A percentile compares a stretch with the other conserved stretches of the same genome.
Evolutionary conservation across 805 yeast genomes (phyloP).

Genomic region (Jamesozyma hellenica): DNA sequence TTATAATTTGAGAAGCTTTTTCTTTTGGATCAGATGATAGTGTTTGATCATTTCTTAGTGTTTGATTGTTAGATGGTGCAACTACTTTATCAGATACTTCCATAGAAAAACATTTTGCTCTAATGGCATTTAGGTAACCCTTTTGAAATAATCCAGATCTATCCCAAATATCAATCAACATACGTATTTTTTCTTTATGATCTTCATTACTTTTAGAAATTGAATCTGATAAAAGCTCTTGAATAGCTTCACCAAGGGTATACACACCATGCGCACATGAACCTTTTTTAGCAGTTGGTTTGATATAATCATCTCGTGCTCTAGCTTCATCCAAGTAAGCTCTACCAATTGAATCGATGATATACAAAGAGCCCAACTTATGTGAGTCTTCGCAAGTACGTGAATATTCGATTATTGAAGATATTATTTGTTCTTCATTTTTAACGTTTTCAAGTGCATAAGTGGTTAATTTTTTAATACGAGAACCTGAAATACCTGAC

Average conservation of each 20-base stretch:
- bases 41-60: slow-evolving; percentile 55
- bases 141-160: slow-evolving; percentile 68
- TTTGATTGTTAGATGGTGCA: slow-evolving; percentile 32
- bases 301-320: slow-evolving; percentile 40
- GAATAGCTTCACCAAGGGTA: slow-evolving; percentile 54
- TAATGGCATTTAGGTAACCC: slow-evolving; percentile 43
- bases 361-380: slow-evolving; percentile 84
- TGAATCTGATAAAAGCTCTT: slow-evolving; percentile 53
- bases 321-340: slow-evolving; percentile 69
- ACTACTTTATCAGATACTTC: slow-evolving; percentile 32
- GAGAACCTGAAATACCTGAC: slow-evolving; percentile 91
- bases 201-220: slow-evolving; percentile 44
- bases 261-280: slow-evolving; percentile 65
- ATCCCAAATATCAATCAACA: slow-evolving; percentile 88
- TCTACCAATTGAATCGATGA: slow-evolving; percentile 85
- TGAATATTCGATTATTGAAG: slow-evolving; percentile 36
- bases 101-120: slow-evolving; percentile 43
- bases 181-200: slow-evolving; percentile 64
- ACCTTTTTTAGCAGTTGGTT: slow-evolving; percentile 50
- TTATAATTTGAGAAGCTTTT: slow-evolving; percentile 24
- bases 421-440: slow-evolving; percentile 24
- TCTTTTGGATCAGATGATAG: slow-evolving; percentile 36
- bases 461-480: slow-evolving; percentile 78
- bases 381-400: slow-evolving; percentile 67
- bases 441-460: slow-evolving; percentile 61